Evolutionary conservation across 352 stramenopile species (phyloP).

Genomic region (Thraustochytrium striatum): DNA sequence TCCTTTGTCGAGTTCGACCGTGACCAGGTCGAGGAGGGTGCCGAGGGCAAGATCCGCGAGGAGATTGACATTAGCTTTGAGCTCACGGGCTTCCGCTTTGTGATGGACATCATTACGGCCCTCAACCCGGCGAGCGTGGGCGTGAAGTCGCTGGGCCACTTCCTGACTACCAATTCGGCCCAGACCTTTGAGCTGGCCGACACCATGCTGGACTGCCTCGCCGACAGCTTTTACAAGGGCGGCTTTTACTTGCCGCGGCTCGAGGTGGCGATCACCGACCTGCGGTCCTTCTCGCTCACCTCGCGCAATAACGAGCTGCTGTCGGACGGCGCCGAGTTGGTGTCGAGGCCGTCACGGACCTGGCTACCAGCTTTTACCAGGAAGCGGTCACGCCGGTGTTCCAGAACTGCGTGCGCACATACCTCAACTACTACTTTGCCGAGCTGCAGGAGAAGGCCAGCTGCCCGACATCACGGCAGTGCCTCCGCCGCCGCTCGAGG

Average conservation of each 20-base stretch:
- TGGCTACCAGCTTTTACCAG: background rate
- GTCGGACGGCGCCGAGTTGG: conserved; percentile 5
- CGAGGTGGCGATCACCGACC: background rate
- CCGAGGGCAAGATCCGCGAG: background rate
- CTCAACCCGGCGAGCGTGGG: background rate
- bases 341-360: conserved; percentile 26
- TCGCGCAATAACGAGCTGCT: conserved; percentile 16
- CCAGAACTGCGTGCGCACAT: conserved; percentile 18
- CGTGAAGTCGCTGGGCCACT: background rate
- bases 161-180: background rate
- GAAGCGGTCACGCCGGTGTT: background rate
- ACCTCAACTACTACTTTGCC: background rate
- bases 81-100: background rate
- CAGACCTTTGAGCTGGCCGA: background rate
- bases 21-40: background rate
- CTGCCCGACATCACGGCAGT: background rate
- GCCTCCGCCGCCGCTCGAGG: background rate
- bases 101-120: conserved; percentile 15
- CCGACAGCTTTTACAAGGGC: background rate
- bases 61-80: background rate
- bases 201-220: background rate
- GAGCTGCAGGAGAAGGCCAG: background rate
- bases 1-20: conserved; percentile 11
- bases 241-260: background rate
- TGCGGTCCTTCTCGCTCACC: background rate